Conservation (phyloP, 352 stramenopile species). For the Phytopythium montanum region DNA sequence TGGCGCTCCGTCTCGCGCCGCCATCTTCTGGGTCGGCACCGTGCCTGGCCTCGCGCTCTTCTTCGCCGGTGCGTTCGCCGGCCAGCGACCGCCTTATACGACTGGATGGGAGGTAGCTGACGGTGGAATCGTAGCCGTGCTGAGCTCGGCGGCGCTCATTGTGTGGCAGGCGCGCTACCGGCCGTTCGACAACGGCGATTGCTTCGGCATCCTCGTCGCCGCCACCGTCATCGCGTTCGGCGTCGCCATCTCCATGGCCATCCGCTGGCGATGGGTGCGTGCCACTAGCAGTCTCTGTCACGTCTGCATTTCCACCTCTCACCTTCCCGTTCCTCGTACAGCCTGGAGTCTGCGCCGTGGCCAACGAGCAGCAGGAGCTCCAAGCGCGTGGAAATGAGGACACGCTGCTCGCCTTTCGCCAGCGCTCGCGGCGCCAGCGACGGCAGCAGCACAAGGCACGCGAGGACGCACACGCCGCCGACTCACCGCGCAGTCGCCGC, state of each 20-base stretch:
- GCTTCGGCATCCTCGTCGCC: constrained; percentile 60
- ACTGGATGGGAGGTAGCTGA: too few relatives aligned
- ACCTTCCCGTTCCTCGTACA: constrained; percentile 15
- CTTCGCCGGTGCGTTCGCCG: constrained; percentile 20
- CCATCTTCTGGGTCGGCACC: constrained; percentile 55
- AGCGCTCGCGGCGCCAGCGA: constrained; percentile 10
- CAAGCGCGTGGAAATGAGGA: constrained; percentile 16
- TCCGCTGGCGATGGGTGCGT: constrained; percentile 72
- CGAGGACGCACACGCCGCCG: neutral
- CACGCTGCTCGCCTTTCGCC: constrained; percentile 16
- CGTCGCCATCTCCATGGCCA: constrained; percentile 64
- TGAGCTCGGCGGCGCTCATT: constrained; percentile 37
- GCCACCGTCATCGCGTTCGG: constrained; percentile 66
- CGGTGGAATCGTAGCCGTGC: constrained; percentile 22
- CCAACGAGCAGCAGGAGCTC: constrained; percentile 62
- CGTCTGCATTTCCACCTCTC: neutral
- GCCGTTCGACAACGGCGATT: constrained; percentile 68
- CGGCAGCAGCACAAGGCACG: neutral
- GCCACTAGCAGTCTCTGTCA: neutral
- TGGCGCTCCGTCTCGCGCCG: constrained; percentile 48
- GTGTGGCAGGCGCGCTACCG: constrained; percentile 59
- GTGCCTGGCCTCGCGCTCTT: constrained; percentile 54
- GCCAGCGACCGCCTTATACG: too few relatives aligned
- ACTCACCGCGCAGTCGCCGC: neutral
- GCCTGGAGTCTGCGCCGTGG: constrained; percentile 72